Percentiles rank a stretch among this genome's conserved stretches.
These are phyloP conservation scores for Graphiopsis chlorocephala DNA, from an alignment of 2,329 filamentous ascomycete species.

Conservation along the genomic window DNA sequence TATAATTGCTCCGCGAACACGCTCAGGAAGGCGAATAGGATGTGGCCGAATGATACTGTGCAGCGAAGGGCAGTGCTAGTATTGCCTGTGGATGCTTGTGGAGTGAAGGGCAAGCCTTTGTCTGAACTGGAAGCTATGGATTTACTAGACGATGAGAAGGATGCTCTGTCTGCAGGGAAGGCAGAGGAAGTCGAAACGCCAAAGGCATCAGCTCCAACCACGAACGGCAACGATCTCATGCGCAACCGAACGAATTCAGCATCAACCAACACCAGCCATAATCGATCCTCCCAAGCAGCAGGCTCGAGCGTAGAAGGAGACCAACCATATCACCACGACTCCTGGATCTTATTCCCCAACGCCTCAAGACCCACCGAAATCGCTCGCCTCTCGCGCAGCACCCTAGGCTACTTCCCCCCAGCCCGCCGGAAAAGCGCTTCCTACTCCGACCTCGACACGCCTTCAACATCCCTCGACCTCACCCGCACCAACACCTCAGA, in stretches of 20 bases:
- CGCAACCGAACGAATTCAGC: conserved; percentile 38
- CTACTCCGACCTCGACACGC: conserved; percentile 60
- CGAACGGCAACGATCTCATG: conserved; percentile 22
- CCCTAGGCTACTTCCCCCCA: conserved; percentile 88
- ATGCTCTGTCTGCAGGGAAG: conserved; percentile 28
- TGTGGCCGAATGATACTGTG: conserved; percentile 92
- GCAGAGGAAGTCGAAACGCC: conserved; percentile 39
- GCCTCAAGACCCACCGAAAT: conserved; percentile 74
- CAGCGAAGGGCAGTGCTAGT: conserved; percentile 78
- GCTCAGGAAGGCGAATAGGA: conserved; percentile 81
- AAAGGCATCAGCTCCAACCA: conserved; percentile 23
- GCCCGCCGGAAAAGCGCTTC: conserved; percentile 82
- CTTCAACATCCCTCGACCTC: conserved; percentile 63
- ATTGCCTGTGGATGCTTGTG: conserved; percentile 85
- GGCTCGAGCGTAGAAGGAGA: conserved; percentile 54
- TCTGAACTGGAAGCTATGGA: conserved; percentile 35
- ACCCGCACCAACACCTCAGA: conserved; percentile 44
- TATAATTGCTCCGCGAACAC: conserved; percentile 83
- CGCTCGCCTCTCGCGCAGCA: conserved; percentile 73
- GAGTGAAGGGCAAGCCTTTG: conserved; percentile 68
- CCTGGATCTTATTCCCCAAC: conserved; percentile 80
- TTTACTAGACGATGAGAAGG: conserved; percentile 31
- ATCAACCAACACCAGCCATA: conserved; percentile 34
- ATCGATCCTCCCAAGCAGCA: conserved; percentile 34
- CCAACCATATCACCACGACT: conserved; percentile 77